These are phyloP conservation scores for Plantago elongata DNA, from an alignment of 257 asterid species.

Conservation along the genomic window DNA sequence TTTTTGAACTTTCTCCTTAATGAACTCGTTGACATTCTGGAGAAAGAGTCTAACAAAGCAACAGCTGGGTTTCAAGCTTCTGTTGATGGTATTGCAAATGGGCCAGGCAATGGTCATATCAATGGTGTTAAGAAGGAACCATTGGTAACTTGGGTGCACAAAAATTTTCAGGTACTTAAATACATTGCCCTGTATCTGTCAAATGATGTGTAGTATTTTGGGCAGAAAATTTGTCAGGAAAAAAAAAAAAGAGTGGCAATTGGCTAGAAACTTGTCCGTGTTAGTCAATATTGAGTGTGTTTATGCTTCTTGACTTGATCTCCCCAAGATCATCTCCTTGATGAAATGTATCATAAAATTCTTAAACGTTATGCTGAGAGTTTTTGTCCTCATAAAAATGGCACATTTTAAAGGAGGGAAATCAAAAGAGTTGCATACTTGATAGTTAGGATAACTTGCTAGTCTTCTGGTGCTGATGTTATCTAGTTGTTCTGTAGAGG, in stretches of 20 bases:
- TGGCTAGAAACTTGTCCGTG: no score
- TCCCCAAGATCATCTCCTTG: no score
- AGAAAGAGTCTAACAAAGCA: slow-evolving; percentile 63
- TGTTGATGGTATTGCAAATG: slow-evolving; percentile 37
- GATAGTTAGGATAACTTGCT: neutral
- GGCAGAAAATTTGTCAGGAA: no score
- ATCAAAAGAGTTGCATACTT: no score
- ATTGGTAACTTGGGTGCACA: slow-evolving; percentile 82
- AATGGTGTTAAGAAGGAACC: slow-evolving; percentile 61
- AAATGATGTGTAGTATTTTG: neutral
- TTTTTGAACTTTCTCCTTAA: slow-evolving; percentile 78
- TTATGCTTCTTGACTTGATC: no score
- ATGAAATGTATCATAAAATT: no score
- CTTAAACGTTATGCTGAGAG: no score
- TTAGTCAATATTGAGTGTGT: no score
- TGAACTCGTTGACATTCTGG: slow-evolving; percentile 81
- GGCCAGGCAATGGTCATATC: slow-evolving; percentile 40
- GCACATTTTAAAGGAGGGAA: no score
- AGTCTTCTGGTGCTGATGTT: neutral
- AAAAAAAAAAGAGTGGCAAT: no score
- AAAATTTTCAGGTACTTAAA: slow-evolving; percentile 66
- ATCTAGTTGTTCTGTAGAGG: neutral
- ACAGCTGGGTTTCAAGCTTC: slow-evolving; percentile 32
- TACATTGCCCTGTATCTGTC: neutral
- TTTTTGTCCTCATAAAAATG: no score